Base-by-base conservation (phyloP, 495 filamentous ascomycete species). In the Lophiostoma macrostomum region DNA sequence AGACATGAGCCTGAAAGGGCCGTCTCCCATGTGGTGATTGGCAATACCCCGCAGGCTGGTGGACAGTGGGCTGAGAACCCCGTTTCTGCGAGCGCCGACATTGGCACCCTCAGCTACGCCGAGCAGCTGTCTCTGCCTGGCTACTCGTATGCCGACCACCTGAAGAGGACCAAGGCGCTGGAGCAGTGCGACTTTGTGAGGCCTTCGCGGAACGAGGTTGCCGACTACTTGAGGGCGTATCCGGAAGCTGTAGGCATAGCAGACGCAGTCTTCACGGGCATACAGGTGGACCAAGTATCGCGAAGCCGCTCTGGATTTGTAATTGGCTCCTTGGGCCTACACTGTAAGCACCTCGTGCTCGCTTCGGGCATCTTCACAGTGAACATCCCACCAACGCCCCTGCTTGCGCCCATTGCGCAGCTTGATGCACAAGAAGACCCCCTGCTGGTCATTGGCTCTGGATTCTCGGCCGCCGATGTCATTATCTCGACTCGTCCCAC, bases 61-160 rank as follows among this genome's bases (percentile, higher is more conserved):
- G 83, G 83, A 0, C 82, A 85, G 59, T 86, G 83, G 83, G 78
- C 74, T 1, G 79, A 83, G 35, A 75, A 82, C 52, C 73, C 76
- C 0, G 66, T 74, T 32, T 69, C 72, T 16, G 74, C 75, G 3
- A 80, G 75, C 55, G 79, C 76, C 71, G 64, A 64, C 18, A 63
- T 67, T 29, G 63, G 58, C 14, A 64, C 56, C 10, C 58, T 71
- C 32, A 85, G 83, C 64, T 85, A 86, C 69, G 79, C 81, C 4
- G 79, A 80, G 48, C 79, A 82, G 80, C 69, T 86, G 11, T 83
- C 81, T 1, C 63, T 86, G 11, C 83, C 83, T 0, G 83, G 77
- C 0, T 85, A 84, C 64, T 76, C 77, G 4, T 83, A 82, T 60
- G 71, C 73, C 1, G 73, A 80, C 8, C 76, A 85, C 51, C 73